Percentiles rank a stretch among this genome's conserved stretches.
phyloP scores from a whole-genome alignment of 805 yeast genomes.

The Nakazawaea wyomingensis region DNA sequence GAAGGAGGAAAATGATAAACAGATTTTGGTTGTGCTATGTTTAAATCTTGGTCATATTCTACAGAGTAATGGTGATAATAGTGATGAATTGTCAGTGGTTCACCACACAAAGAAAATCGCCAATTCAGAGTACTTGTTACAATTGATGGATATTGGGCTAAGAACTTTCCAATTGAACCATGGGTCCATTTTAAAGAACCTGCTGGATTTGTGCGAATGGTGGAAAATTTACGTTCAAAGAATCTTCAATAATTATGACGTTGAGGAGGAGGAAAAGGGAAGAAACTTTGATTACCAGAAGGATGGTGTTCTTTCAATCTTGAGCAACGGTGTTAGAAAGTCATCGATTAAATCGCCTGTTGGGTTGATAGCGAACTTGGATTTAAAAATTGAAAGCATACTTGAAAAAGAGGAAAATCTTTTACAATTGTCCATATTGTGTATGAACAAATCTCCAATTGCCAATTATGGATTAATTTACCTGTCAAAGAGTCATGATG shows the following conservation, averaged over 20 bases:
- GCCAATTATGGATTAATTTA: conserved; percentile 27
- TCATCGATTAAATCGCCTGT: conserved; percentile 25
- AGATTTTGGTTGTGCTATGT: conserved; percentile 1
- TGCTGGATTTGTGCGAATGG: neutral
- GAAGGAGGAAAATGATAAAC: neutral
- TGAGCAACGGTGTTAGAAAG: conserved; percentile 21
- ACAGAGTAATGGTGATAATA: neutral
- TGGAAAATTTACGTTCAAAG: neutral
- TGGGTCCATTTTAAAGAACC: neutral
- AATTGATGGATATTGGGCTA: neutral
- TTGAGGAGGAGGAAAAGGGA: neutral
- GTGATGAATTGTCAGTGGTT: neutral
- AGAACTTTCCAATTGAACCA: conserved; percentile 1
- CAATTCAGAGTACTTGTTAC: conserved; percentile 1
- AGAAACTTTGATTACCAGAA: conserved; percentile 22
- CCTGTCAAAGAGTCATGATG: conserved; percentile 10
- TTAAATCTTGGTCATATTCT: conserved; percentile 2
- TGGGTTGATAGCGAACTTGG: conserved; percentile 25
- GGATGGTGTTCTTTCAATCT: conserved; percentile 29
- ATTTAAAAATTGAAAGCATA: conserved; percentile 16
- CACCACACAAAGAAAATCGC: neutral
- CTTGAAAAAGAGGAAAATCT: conserved; percentile 12
- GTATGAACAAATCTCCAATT: conserved; percentile 25
- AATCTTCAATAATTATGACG: too few relatives aligned
- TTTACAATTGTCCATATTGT: conserved; percentile 20